Base-by-base conservation (phyloP, 2,329 filamentous ascomycete genomes). In the Chaetomium sp. region DNA sequence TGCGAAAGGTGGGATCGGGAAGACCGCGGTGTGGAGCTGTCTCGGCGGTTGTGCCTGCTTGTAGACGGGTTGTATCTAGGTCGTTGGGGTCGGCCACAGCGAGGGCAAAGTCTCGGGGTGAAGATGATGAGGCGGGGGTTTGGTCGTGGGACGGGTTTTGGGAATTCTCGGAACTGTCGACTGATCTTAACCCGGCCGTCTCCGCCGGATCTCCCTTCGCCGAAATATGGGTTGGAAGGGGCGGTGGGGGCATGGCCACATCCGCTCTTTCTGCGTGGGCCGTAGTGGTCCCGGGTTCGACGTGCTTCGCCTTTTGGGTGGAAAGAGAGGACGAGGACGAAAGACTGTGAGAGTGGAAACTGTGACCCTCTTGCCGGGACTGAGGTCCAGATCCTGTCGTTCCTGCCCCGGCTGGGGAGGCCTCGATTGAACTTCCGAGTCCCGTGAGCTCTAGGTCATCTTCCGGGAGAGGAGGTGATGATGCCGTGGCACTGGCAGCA, bases 211-310 rank as follows among this genome's bases (percentile, higher is more conserved):
- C 59, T 33, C 49, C 49, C 69, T 56, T 82, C 79, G 53, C 73
- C 73, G 63, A 70, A 75, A 27, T 10, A 12, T 53, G 50, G 16
- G 9, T 16, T 27, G 50, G 50, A 19, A 25, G 82, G 78, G 74
- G 68, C 79, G 67, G 70, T 64, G 86, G 82, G 47, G 87, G 86
- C 83, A 90, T 88, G 69, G 85, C 89, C 66, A 89, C 80, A 74
- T 82, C 88, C 63, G 87, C 81, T 72, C 83, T 82, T 64, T 87
- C 85, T 67, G 84, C 81, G 74, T 85, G 81, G 67, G 81, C 80
- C 63, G 83, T 81, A 66, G 83, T 84, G 33, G 83, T 84, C 68
- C 85, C 84, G 38, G 87, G 81, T 71, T 90, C 86, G 63, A 82
- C 83, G 74, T 85, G 81, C 62, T 82, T 80, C 69, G 82, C 81